Conservation (phyloP, 805 yeast species). For the Hanseniaspora vineae region DNA sequence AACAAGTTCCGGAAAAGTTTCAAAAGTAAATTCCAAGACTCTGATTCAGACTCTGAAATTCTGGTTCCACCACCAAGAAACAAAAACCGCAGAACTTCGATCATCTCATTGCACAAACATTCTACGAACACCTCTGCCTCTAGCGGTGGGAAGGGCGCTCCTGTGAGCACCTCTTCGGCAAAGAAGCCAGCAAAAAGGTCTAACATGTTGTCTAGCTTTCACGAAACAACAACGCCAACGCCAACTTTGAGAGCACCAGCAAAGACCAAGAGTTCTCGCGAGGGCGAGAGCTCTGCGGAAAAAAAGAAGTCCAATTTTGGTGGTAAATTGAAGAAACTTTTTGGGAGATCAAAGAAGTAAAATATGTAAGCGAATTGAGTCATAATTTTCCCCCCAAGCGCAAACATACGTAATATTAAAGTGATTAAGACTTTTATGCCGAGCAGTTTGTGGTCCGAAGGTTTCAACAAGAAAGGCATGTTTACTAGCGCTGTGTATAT, state of each 20-base stretch:
- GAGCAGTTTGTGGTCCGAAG: too few relatives aligned
- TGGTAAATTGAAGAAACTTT: constrained; percentile 28
- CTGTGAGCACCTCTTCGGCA: neutral
- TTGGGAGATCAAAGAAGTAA: constrained; percentile 24
- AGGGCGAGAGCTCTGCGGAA: constrained; percentile 10
- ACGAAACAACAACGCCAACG: neutral
- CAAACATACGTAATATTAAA: neutral
- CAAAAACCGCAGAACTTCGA: neutral
- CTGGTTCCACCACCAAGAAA: neutral
- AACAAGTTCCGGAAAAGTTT: constrained; percentile 15
- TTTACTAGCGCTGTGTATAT: constrained; percentile 1
- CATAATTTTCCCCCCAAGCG: neutral
- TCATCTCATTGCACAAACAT: neutral
- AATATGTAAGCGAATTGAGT: neutral
- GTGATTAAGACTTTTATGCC: too few relatives aligned
- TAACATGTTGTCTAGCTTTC: neutral
- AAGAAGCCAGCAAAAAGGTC: neutral
- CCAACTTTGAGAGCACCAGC: neutral
- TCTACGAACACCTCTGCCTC: too few relatives aligned
- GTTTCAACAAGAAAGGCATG: too few relatives aligned
- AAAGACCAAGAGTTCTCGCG: constrained; percentile 5
- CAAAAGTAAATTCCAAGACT: constrained; percentile 48
- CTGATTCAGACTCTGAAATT: constrained; percentile 40
- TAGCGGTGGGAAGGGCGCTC: neutral
- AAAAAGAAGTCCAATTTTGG: constrained; percentile 24